Evolutionary conservation across 2,329 filamentous ascomycete genomes (phyloP), one percentile per base, ranked within the genome.

Genomic region (Aureobasidium zeae): DNA sequence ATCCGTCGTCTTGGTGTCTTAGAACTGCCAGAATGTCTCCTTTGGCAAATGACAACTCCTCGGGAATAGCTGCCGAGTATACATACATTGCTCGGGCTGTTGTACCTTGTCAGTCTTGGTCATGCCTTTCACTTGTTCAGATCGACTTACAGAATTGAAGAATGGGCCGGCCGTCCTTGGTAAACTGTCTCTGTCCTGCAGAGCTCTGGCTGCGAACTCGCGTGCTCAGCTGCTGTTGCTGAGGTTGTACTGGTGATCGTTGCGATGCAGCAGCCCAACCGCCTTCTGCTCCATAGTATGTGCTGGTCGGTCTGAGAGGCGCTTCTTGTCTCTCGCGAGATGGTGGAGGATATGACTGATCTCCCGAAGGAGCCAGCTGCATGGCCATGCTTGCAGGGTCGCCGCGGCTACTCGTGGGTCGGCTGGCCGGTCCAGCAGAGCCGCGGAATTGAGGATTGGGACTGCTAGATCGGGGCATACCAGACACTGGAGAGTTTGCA

Each of bases 1-100:
- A 98, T 15, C 91, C 91, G 59, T 98, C 91, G 60, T 98, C 91
- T 65, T 98, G 91, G 56, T 94, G 78, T 48, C 88, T 76, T 34
- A 95, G 70, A 11, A 98, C 80, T 2, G 89, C 86, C 11, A 98
- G 71, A 47, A 89, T 79, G 58, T 98, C 93, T 35, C 88, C 88
- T 68, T 98, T 98, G 34, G 73, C 72, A 63, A 98, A 98, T 11
- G 83, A 83, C 15, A 98, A 69, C 64, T 98, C 93, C 60, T 96
- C 91, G 0, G 89, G 86, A 47, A 98, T 98, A 16, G 87, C 89
- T 2, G 91, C 87, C 57, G 83, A 79, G 63, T 98, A 98, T 69
- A 86, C 79, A 64, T 96, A 98, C 69, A 95, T 74, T 19, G 91
- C 89, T 30, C 89, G 84, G 44, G 91, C 91, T 96, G 55, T 36